These are phyloP conservation scores for Ascochyta pisi DNA, from an alignment of 2,329 filamentous ascomycete genomes.

Conservation along the genomic window DNA sequence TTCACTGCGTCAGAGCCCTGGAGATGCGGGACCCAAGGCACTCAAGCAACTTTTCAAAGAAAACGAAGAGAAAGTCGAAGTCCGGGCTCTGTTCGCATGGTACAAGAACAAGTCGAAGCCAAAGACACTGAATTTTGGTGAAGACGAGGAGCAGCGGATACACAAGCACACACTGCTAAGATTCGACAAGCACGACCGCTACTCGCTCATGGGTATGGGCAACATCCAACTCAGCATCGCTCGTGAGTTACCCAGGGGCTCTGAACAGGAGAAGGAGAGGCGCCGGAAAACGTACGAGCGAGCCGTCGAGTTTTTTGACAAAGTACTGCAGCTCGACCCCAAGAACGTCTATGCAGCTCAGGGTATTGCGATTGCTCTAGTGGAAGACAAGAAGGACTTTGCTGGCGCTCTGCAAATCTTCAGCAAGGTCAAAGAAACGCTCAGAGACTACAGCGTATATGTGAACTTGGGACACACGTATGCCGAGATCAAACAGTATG, in stretches of 20 bases:
- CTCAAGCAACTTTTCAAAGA: conserved; percentile 86
- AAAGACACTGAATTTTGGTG: conserved; percentile 77
- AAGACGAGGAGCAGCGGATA: conserved; percentile 90
- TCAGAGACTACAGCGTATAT: conserved; percentile 86
- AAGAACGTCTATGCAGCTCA: conserved; percentile 97
- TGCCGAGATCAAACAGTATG: conserved; percentile 86
- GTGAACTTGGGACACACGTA: conserved; percentile 95
- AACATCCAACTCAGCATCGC: conserved; percentile 90
- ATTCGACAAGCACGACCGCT: conserved; percentile 93
- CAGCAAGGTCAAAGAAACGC: conserved; percentile 85
- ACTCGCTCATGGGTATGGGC: conserved; percentile 94
- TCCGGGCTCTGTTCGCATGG: conserved; percentile 93
- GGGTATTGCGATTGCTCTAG: conserved; percentile 90
- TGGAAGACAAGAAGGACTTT: conserved; percentile 93
- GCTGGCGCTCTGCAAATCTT: conserved; percentile 84
- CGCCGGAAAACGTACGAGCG: conserved; percentile 85
- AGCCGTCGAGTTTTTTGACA: conserved; percentile 98
- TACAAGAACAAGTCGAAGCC: conserved; percentile 91
- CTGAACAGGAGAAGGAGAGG: conserved; percentile 89
- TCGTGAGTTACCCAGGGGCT: conserved; percentile 91
- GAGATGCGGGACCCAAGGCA: conserved; percentile 84
- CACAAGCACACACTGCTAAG: conserved; percentile 96
- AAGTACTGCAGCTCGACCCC: conserved; percentile 91
- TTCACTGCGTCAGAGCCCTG: conserved; percentile 78
- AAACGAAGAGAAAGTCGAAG: conserved; percentile 85